A percentile compares a stretch with the other conserved stretches of the same genome.
Evolutionary conservation across 1,284 basidiomycete species (phyloP).

Genomic region (Flammula alnicola): DNA sequence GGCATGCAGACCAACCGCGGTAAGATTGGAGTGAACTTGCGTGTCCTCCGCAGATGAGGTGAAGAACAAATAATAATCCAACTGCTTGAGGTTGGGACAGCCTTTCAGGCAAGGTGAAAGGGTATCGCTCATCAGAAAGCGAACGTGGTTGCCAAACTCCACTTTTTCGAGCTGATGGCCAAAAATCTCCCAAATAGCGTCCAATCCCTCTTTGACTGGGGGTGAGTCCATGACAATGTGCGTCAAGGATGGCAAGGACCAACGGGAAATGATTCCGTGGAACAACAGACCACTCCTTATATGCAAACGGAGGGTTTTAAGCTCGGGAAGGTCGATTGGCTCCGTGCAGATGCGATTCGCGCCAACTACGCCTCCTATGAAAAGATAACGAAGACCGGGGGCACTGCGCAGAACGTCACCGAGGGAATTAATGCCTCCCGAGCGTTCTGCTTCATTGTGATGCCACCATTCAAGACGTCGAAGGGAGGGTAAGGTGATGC

Average conservation of each 20-base stretch:
- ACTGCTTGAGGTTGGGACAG: slow-evolving; percentile 51
- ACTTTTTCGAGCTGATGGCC: slow-evolving; percentile 55
- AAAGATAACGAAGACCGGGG: slow-evolving; percentile 61
- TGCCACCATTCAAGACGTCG: slow-evolving; percentile 74
- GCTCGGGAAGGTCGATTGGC: slow-evolving; percentile 42
- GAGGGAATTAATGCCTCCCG: slow-evolving; percentile 70
- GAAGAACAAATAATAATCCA: slow-evolving; percentile 65
- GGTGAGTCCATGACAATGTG: slow-evolving; percentile 53
- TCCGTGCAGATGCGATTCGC: slow-evolving; percentile 29
- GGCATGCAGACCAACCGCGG: slow-evolving; percentile 55
- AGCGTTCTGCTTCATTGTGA: slow-evolving; percentile 57
- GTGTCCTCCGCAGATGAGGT: slow-evolving; percentile 40
- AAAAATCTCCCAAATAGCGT: slow-evolving; percentile 51
- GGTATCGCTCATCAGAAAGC: slow-evolving; percentile 53
- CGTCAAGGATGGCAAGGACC: slow-evolving; percentile 57
- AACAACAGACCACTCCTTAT: slow-evolving; percentile 54
- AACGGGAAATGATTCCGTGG: slow-evolving; percentile 48
- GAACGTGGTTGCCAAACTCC: slow-evolving; percentile 60
- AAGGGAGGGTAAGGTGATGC: slow-evolving; percentile 52
- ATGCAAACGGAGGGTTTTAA: slow-evolving; percentile 57
- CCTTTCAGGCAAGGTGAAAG: slow-evolving; percentile 48
- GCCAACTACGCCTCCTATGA: slow-evolving; percentile 55
- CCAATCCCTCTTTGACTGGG: slow-evolving; percentile 38
- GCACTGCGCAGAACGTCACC: slow-evolving; percentile 52
- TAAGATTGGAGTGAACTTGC: slow-evolving; percentile 39